Evolutionary conservation across 805 yeast species (phyloP).

Genomic region (Candida peoriensis): DNA sequence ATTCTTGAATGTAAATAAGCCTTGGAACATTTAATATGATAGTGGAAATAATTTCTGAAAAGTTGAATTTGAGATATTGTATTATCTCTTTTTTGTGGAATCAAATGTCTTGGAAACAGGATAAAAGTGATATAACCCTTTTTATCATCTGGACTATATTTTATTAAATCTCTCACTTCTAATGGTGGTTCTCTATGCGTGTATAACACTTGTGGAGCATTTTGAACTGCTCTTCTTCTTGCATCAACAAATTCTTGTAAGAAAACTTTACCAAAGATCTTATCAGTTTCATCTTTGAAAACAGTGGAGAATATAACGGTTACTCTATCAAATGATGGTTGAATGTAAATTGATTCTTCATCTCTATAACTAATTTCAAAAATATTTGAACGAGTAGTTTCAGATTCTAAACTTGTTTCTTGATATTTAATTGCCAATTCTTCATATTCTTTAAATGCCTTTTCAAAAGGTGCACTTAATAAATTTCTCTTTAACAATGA

Average conservation of each 20-base stretch:
- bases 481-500: conserved; percentile 79
- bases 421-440: conserved; percentile 36
- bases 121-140: conserved; percentile 63
- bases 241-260: conserved; percentile 95
- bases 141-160: conserved; percentile 34
- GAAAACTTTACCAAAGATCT: conserved; percentile 82
- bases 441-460: conserved; percentile 78
- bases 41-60: conserved; percentile 96
- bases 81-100: conserved; percentile 66
- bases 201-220: conserved; percentile 96
- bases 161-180: conserved; percentile 55
- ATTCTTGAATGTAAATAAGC: conserved; percentile 98
- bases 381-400: conserved; percentile 13
- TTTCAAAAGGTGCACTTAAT: conserved; percentile 88
- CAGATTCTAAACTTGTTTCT: conserved; percentile 26
- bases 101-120: conserved; percentile 75
- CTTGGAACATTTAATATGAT: conserved; percentile 96
- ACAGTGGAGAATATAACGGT: conserved; percentile 93
- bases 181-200: conserved; percentile 90
- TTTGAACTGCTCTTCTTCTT: conserved; percentile 90
- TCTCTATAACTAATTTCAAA: conserved; percentile 75
- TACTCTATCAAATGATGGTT: conserved; percentile 92
- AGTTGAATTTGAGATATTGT: conserved; percentile 88
- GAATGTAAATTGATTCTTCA: conserved; percentile 83
- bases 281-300: conserved; percentile 96